Conservation (phyloP, 495 filamentous ascomycete genomes). For the Aspergillus wentii region DNA sequence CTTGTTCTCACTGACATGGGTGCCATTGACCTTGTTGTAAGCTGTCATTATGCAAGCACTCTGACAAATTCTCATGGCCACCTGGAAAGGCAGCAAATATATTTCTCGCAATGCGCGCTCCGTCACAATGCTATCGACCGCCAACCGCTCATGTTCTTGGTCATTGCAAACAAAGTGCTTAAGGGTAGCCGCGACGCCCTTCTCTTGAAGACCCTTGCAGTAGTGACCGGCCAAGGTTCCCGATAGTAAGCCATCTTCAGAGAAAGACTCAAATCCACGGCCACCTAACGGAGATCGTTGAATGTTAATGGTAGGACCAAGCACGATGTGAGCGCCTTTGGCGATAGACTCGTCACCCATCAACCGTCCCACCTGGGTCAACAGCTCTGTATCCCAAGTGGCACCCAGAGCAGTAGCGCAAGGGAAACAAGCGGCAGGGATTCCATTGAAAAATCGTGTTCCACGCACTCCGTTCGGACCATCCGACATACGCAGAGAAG, state of each 20-base stretch:
- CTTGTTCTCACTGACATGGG: slow-evolving; percentile 63
- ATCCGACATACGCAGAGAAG: slow-evolving; percentile 64
- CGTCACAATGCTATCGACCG: slow-evolving; percentile 61
- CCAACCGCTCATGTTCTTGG: slow-evolving; percentile 67
- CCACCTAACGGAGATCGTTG: slow-evolving; percentile 73
- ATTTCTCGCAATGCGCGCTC: slow-evolving; percentile 72
- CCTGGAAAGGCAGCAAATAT: slow-evolving; percentile 69
- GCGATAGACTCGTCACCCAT: slow-evolving; percentile 67
- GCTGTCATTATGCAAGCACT: slow-evolving; percentile 69
- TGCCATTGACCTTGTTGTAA: slow-evolving; percentile 72
- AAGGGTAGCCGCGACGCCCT: slow-evolving; percentile 64
- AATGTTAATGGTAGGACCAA: slow-evolving; percentile 76
- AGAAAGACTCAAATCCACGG: slow-evolving; percentile 74
- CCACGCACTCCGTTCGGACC: slow-evolving; percentile 74
- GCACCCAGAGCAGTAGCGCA: slow-evolving; percentile 66
- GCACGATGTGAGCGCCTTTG: slow-evolving; percentile 64
- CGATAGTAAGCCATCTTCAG: slow-evolving; percentile 71
- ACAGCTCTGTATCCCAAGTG: slow-evolving; percentile 63
- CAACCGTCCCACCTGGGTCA: slow-evolving; percentile 52
- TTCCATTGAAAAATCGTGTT: slow-evolving; percentile 67
- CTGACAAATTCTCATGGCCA: slow-evolving; percentile 59
- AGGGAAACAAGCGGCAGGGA: slow-evolving; percentile 63
- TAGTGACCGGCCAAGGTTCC: slow-evolving; percentile 62
- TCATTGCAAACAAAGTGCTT: slow-evolving; percentile 87
- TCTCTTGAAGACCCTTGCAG: slow-evolving; percentile 65